Conservation (phyloP, 208 protist genomes). For the Trypanosoma avium region DNA sequence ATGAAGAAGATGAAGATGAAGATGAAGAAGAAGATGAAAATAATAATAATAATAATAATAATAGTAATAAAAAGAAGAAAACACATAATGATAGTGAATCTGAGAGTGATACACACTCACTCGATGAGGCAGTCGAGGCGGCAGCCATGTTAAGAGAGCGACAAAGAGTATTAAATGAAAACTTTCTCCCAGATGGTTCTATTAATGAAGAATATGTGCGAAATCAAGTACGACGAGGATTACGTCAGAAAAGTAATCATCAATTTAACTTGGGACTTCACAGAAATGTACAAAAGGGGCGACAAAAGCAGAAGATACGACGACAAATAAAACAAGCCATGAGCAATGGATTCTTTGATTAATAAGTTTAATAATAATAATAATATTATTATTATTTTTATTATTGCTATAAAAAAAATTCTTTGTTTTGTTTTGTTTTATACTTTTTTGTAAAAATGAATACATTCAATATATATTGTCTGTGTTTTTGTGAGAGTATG, state of each 20-base stretch:
- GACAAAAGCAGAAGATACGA: constrained; percentile 77
- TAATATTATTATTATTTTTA: neutral
- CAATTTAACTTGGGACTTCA: constrained; percentile 79
- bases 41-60: too few relatives aligned
- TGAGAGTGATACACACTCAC: constrained; percentile 31
- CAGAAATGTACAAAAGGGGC: constrained; percentile 85
- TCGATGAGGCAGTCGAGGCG: constrained; percentile 48
- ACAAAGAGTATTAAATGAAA: constrained; percentile 63
- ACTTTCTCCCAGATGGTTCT: constrained; percentile 53
- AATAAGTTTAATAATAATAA: neutral
- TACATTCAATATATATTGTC: too few relatives aligned
- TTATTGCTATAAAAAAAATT: too few relatives aligned
- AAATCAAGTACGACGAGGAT: constrained; percentile 54
- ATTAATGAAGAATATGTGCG: constrained; percentile 76
- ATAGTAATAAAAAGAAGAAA: too few relatives aligned
- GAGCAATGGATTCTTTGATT: constrained; percentile 56
- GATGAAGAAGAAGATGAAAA: constrained; percentile 30
- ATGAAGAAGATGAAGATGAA: constrained; percentile 2
- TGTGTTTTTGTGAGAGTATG: too few relatives aligned
- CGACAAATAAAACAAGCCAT: constrained; percentile 66
- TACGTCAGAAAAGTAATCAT: constrained; percentile 60
- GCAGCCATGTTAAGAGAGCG: constrained; percentile 36
- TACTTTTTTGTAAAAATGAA: too few relatives aligned
- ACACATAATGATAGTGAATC: too few relatives aligned
- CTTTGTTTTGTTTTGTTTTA: too few relatives aligned